Percentiles rank a stretch among this genome's conserved stretches.
These are phyloP conservation scores for Tetradesmus obliquus DNA, from an alignment of 139 green algal species.

Conservation along the genomic window DNA sequence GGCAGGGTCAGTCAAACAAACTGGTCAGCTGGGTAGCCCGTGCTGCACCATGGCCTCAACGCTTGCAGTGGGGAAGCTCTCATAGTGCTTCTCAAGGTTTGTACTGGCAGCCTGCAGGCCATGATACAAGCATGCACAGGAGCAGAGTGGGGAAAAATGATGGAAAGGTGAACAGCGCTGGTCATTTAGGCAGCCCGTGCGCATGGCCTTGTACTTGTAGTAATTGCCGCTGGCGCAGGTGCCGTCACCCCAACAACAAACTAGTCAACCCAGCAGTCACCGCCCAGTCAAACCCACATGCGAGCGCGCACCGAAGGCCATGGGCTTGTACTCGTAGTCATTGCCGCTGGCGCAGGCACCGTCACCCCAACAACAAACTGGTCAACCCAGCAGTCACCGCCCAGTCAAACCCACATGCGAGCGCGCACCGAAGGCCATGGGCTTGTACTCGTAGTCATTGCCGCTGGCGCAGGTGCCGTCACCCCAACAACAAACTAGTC, in stretches of 20 bases:
- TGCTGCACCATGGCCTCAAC: constrained; percentile 93
- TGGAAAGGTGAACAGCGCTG: neutral
- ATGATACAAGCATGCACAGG: neutral
- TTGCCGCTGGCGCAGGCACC: too few relatives aligned
- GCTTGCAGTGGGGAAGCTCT: constrained; percentile 74
- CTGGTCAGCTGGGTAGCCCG: constrained; percentile 56
- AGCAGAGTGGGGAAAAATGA: neutral
- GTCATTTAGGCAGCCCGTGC: constrained; percentile 72
- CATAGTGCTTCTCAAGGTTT: constrained; percentile 96
- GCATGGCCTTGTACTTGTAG: constrained; percentile 73
- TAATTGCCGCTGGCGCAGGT: too few relatives aligned
- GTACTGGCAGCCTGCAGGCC: constrained; percentile 89
- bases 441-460: constrained; percentile 98
- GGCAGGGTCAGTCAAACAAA: neutral
- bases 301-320: constrained; percentile 93
- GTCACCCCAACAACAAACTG: too few relatives aligned
- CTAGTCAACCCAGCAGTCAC: too few relatives aligned
- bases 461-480: constrained; percentile 85
- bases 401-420: constrained; percentile 78
- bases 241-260: too few relatives aligned
- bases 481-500: too few relatives aligned
- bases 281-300: constrained; percentile 68
- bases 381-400: too few relatives aligned
- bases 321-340: constrained; percentile 57
- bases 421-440: constrained; percentile 93